Evolutionary conservation across 2,329 filamentous ascomycete species (phyloP).

Genomic region (Penicillium sp.): DNA sequence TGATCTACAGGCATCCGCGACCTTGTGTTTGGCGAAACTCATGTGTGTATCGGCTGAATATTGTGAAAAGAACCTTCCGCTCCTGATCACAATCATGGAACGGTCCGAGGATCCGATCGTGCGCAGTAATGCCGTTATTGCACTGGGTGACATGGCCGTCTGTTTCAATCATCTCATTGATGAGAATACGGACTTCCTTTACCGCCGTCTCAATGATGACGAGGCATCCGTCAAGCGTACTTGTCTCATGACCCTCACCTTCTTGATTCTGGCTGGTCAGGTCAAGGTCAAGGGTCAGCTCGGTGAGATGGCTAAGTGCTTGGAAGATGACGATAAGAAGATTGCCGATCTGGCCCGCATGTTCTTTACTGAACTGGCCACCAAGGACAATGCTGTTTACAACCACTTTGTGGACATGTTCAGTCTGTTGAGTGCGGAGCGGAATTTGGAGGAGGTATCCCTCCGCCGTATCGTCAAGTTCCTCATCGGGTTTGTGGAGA

Average conservation of each 20-base stretch:
- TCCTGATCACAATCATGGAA: slow-evolving; percentile 97
- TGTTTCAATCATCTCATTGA: slow-evolving; percentile 99
- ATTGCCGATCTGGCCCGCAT: slow-evolving; percentile 92
- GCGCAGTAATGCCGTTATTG: slow-evolving; percentile 93
- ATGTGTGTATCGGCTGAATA: slow-evolving; percentile 99
- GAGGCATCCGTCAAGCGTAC: slow-evolving; percentile 93
- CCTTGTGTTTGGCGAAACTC: slow-evolving; percentile 91
- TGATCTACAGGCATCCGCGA: slow-evolving; percentile 88
- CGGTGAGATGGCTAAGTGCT: slow-evolving; percentile 98
- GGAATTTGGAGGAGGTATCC: slow-evolving; percentile 76
- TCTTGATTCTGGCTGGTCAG: slow-evolving; percentile 93
- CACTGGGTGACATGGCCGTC: slow-evolving; percentile 97
- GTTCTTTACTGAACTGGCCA: slow-evolving; percentile 98
- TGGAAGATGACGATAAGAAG: slow-evolving; percentile 92
- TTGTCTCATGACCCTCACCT: slow-evolving; percentile 97
- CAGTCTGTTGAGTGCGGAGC: slow-evolving; percentile 81
- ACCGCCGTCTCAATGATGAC: slow-evolving; percentile 84
- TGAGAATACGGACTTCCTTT: slow-evolving; percentile 97
- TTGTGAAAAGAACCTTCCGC: slow-evolving; percentile 86
- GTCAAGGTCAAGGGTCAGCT: slow-evolving; percentile 99
- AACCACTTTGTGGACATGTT: slow-evolving; percentile 99
- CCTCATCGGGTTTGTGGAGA: slow-evolving; percentile 92
- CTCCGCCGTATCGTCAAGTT: slow-evolving; percentile 89
- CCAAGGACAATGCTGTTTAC: slow-evolving; percentile 98
- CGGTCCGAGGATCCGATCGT: slow-evolving; percentile 89